Conservation (phyloP, 495 filamentous ascomycete species). For the Aspergillus funiculosus region DNA sequence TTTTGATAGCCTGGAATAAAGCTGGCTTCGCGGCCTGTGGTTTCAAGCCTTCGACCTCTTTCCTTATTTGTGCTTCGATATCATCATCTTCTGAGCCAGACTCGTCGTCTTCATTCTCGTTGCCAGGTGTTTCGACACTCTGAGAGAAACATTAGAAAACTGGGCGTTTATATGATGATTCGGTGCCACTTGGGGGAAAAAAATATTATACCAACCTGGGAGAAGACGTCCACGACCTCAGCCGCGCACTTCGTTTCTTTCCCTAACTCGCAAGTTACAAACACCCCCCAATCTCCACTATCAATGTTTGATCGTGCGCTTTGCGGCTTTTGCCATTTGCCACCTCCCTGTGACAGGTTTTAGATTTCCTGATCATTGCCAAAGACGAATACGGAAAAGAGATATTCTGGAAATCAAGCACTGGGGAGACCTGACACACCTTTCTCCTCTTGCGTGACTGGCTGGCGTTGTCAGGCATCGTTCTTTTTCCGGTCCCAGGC, state of each 20-base stretch:
- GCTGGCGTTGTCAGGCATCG: slow-evolving; percentile 25
- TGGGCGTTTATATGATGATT: not conserved
- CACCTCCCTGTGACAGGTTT: slow-evolving; percentile 25
- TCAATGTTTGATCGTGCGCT: slow-evolving; percentile 44
- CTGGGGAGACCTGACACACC: slow-evolving; percentile 21
- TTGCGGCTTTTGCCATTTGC: slow-evolving; percentile 28
- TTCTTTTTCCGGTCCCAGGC: slow-evolving; percentile 29
- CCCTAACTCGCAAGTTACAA: slow-evolving; percentile 78
- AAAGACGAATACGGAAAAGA: not conserved
- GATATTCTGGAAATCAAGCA: not conserved
- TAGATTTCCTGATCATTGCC: slow-evolving; percentile 1
- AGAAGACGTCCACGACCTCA: slow-evolving; percentile 69
- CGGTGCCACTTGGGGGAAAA: too few species aligned
- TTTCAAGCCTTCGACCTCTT: slow-evolving; percentile 65
- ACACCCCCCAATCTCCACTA: slow-evolving; percentile 78
- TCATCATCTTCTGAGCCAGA: slow-evolving; percentile 48
- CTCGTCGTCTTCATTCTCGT: slow-evolving; percentile 33
- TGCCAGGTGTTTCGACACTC: slow-evolving; percentile 22
- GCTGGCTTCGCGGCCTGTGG: slow-evolving; percentile 40
- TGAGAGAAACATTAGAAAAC: not conserved
- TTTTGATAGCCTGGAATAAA: slow-evolving; percentile 56
- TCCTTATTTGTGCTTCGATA: slow-evolving; percentile 77
- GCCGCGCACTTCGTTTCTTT: slow-evolving; percentile 70
- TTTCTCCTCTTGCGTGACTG: slow-evolving; percentile 34
- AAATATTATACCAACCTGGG: slow-evolving; percentile 52